phyloP scores from a whole-genome alignment of 2,329 filamentous ascomycete genomes.

The Colletotrichum salicis region DNA sequence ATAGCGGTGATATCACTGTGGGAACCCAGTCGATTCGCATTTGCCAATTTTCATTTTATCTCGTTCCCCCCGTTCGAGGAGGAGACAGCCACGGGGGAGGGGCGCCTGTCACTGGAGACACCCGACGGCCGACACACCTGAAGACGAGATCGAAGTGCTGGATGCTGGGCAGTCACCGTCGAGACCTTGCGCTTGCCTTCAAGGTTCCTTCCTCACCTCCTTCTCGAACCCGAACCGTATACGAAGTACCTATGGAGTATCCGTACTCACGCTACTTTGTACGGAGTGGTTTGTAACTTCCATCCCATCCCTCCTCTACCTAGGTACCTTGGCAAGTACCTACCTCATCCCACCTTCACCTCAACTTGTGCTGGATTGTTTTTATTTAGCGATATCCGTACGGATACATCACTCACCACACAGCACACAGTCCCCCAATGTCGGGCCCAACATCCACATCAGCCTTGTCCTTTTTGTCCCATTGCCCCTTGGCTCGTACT shows the following conservation, averaged over 20 bases:
- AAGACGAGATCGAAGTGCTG: background rate
- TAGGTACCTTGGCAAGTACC: too few relatives aligned
- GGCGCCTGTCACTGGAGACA: conserved; percentile 11
- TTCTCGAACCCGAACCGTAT: background rate
- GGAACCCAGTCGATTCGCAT: conserved; percentile 34
- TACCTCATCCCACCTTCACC: background rate
- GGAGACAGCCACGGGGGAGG: background rate
- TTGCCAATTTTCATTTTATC: conserved; percentile 36
- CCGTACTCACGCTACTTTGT: too few relatives aligned
- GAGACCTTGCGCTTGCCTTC: background rate
- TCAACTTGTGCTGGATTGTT: background rate
- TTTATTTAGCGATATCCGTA: background rate
- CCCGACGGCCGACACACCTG: background rate
- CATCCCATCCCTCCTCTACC: background rate
- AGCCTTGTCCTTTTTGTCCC: background rate
- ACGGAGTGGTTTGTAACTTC: background rate
- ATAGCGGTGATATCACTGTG: conserved; percentile 37
- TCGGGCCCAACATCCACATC: background rate
- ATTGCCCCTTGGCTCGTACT: conserved; percentile 11
- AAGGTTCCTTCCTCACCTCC: background rate
- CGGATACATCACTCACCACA: background rate
- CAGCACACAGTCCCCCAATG: background rate
- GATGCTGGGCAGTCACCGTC: background rate
- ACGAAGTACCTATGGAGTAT: background rate
- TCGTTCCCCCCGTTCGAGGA: conserved; percentile 27